Evolutionary conservation across 2,329 filamentous ascomycete genomes (phyloP).

Genomic region (Camillea tinctor): DNA sequence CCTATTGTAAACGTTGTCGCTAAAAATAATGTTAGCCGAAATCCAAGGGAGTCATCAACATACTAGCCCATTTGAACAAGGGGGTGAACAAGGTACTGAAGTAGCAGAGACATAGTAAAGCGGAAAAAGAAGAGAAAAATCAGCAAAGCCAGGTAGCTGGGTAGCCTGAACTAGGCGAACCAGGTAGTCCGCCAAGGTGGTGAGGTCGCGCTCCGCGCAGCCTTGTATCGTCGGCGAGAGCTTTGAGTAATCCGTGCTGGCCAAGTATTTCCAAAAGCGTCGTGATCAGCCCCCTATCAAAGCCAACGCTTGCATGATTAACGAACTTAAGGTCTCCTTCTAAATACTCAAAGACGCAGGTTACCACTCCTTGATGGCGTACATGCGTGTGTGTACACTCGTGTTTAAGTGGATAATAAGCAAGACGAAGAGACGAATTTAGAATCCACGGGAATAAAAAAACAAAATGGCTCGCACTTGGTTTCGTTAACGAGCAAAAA

Average conservation of each 20-base stretch:
- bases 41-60: neutral
- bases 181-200: neutral
- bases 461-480: neutral
- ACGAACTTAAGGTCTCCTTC: neutral
- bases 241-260: neutral
- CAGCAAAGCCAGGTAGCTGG: neutral
- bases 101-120: neutral
- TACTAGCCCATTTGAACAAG: neutral
- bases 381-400: neutral
- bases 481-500: slow-evolving; percentile 7
- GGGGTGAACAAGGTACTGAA: neutral
- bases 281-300: neutral
- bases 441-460: neutral
- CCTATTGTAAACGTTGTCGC: neutral
- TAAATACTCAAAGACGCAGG: neutral
- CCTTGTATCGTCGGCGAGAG: neutral
- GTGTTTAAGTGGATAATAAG: neutral
- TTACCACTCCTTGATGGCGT: neutral
- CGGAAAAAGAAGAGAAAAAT: neutral
- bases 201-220: neutral
- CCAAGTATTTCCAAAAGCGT: neutral
- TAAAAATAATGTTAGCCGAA: neutral
- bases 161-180: neutral
- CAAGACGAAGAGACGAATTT: neutral
- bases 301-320: neutral